Base-by-base conservation (phyloP, 2,329 filamentous ascomycete species). In the Ophiostoma quercus region DNA sequence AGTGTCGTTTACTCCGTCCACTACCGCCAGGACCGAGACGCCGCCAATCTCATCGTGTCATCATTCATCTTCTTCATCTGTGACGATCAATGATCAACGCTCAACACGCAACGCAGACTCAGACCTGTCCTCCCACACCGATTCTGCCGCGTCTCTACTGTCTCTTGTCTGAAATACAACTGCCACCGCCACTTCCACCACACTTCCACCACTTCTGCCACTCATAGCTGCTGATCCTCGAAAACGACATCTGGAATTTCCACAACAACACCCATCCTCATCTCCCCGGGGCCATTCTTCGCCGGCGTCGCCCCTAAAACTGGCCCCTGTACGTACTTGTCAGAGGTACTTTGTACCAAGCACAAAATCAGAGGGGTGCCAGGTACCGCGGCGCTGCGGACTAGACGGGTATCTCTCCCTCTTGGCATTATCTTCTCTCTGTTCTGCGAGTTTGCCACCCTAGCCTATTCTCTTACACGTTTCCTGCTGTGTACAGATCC, bases 391-490 rank as follows among this genome's bases (percentile, higher is more conserved):
- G 37, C 29, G 29, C 29, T 37, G 60, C 60, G 60, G 60, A 63
- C 60, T 37, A 37, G 60, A 63, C 32, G 32, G 60, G 60, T 39
- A 63, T 63, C 60, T 63, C 60, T 19, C 60, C 60, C 60, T 63
- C 60, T 63, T 34, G 32, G 32, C 60, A 62, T 62, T 57, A 62
- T 62, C 57, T 32, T 14, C 7, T 32, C 60, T 32, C 37, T 37
- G 37, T 4, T 16, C 29, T 29, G 37, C n/a, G n/a, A 11, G 3
- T 63, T 63, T 63, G 60, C 32, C 60, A 37, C 60, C 60, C 60
- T 63, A 63, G 32, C 60, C 60, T 22, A 37, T 63, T 63, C 60
- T 63, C 16, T 63, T 63, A 63, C 60, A 63, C 19, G 29, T 63
- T 63, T 34, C 32, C 32, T 63, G 19, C 60, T 63, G 60, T 63